Conservation (phyloP, 2,329 filamentous ascomycete species). For the Fusarium ramigenum region DNA sequence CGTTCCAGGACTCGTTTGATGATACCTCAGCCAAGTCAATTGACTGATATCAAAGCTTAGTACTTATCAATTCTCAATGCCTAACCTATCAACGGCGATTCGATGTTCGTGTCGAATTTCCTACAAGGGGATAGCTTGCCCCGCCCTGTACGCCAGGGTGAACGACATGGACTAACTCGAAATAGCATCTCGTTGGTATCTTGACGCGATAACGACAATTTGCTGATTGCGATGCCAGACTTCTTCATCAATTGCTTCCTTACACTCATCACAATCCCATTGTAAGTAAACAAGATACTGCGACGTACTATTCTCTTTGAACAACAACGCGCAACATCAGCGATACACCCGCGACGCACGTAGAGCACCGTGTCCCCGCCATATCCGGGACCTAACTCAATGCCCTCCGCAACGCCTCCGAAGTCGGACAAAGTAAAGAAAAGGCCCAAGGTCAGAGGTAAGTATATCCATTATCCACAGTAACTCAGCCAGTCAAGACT, state of each 20-base stretch:
- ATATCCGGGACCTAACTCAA: neutral
- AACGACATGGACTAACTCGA: neutral
- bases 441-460: slow-evolving; percentile 32
- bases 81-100: neutral
- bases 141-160: slow-evolving; percentile 2
- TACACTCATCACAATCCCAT: too few species aligned
- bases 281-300: fast-evolving
- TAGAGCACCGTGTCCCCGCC: neutral
- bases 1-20: too few species aligned
- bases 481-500: neutral
- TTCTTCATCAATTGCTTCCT: neutral
- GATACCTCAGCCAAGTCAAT: neutral
- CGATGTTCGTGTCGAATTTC: neutral
- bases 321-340: neutral
- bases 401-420: slow-evolving; percentile 2
- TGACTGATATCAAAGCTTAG: neutral
- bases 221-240: neutral
- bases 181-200: neutral
- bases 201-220: neutral
- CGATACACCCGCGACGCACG: fast-evolving
- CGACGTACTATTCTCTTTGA: fast-evolving
- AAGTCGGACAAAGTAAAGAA: slow-evolving; percentile 17
- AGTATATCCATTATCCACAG: neutral
- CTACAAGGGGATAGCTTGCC: neutral
- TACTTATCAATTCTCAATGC: neutral